Percentiles rank a stretch among this genome's conserved stretches.
Evolutionary conservation across 169 alveolate species (phyloP).

Genomic region (Plasmodium gaboni): DNA sequence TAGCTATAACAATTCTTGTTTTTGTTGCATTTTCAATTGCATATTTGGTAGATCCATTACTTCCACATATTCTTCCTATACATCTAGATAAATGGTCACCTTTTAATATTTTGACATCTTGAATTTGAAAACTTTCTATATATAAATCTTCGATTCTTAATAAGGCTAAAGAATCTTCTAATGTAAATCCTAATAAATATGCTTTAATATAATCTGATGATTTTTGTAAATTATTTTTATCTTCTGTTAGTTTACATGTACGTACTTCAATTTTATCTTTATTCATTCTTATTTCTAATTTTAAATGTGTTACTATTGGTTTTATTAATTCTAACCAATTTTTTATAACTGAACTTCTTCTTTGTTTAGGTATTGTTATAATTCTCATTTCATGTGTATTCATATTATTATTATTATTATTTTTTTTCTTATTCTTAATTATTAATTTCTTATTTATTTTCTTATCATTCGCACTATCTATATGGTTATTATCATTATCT

Average conservation of each 20-base stretch:
- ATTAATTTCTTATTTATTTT: conserved; percentile 53
- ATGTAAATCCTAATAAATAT: conserved; percentile 98
- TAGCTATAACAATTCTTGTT: conserved; percentile 96
- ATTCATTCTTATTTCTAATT: conserved; percentile 78
- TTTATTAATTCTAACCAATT: conserved; percentile 68
- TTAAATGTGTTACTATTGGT: conserved; percentile 69
- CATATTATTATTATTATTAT: conserved; percentile 11
- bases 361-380: conserved; percentile 81
- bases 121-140: conserved; percentile 97
- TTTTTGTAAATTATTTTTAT: conserved; percentile 90
- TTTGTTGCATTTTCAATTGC: conserved; percentile 99
- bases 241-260: conserved; percentile 60
- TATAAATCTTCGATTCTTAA: conserved; percentile 98
- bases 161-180: conserved; percentile 99
- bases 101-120: conserved; percentile 97
- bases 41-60: conserved; percentile 98
- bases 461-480: conserved; percentile 23
- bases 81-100: conserved; percentile 99
- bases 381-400: conserved; percentile 78
- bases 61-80: conserved; percentile 99
- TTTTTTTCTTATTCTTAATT: conserved; percentile 20
- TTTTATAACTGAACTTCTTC: conserved; percentile 78
- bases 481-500: conserved; percentile 1
- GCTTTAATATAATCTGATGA: conserved; percentile 97
- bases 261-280: conserved; percentile 67